Conservation (phyloP, 164 flowering plant species). For the Nelumbo lutea region DNA sequence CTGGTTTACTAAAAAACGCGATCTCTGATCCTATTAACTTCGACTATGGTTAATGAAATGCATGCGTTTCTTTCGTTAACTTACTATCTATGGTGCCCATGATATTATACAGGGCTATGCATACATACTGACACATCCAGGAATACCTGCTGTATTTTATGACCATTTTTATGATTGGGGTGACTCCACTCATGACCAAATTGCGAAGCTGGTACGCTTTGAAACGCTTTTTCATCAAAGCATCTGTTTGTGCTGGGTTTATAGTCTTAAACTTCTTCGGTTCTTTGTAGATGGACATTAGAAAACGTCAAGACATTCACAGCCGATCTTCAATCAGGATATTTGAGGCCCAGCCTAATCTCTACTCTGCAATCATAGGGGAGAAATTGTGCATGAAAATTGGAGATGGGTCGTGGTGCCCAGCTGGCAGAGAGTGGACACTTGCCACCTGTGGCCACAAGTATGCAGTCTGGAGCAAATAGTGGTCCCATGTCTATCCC, state of each 20-base stretch:
- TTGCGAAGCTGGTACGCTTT: slow-evolving; percentile 75
- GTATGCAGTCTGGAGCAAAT: slow-evolving; percentile 86
- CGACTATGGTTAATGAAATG: no score
- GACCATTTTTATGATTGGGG: slow-evolving; percentile 94
- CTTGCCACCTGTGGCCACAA: slow-evolving; percentile 69
- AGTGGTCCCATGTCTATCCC: background rate
- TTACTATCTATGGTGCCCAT: background rate
- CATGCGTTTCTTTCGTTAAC: no score
- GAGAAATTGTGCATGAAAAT: slow-evolving; percentile 78
- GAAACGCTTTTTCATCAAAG: background rate
- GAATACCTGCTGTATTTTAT: slow-evolving; percentile 78
- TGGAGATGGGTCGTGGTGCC: slow-evolving; percentile 92
- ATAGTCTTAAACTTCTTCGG: background rate
- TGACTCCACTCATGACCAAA: slow-evolving; percentile 57
- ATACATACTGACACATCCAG: slow-evolving; percentile 90
- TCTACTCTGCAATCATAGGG: slow-evolving; percentile 74
- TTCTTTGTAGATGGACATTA: slow-evolving; percentile 56
- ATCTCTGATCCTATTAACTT: no score
- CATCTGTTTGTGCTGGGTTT: background rate
- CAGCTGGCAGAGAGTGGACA: slow-evolving; percentile 76
- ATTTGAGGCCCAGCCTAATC: slow-evolving; percentile 68
- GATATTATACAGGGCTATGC: slow-evolving; percentile 69
- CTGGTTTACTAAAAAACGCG: no score
- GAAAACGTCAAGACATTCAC: slow-evolving; percentile 56
- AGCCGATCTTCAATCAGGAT: slow-evolving; percentile 69